Evolutionary conservation across 2,329 filamentous ascomycete genomes (phyloP).

Genomic region (Monilinia fructicola): DNA sequence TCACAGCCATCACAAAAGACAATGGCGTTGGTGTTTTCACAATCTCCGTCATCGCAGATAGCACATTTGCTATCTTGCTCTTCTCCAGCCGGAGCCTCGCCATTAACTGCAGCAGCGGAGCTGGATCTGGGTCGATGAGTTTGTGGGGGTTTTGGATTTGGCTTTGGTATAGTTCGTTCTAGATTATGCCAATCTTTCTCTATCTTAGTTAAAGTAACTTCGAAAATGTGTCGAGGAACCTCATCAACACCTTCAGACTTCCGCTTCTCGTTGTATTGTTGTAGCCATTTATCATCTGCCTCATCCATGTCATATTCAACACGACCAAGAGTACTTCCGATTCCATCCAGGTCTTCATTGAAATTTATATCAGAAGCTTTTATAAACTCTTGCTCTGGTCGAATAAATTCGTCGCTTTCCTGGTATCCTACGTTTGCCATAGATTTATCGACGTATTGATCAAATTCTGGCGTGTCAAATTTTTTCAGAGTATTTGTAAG

Average conservation of each 20-base stretch:
- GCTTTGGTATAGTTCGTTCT: constrained; percentile 95
- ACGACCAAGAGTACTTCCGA: constrained; percentile 62
- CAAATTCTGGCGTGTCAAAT: constrained; percentile 82
- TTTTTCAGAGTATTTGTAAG: constrained; percentile 75
- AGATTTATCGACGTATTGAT: constrained; percentile 90
- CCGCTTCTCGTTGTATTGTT: constrained; percentile 75
- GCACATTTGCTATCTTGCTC: constrained; percentile 97
- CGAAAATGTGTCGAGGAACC: constrained; percentile 91
- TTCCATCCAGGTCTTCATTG: constrained; percentile 58
- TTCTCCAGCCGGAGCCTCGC: constrained; percentile 82
- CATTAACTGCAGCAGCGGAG: constrained; percentile 92
- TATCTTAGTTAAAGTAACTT: constrained; percentile 97
- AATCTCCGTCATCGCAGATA: constrained; percentile 98
- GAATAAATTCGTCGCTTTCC: constrained; percentile 84
- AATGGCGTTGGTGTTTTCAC: constrained; percentile 98
- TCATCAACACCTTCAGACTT: constrained; percentile 72
- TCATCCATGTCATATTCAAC: constrained; percentile 99
- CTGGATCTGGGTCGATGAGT: constrained; percentile 90
- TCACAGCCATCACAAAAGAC: constrained; percentile 99
- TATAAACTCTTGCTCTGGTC: constrained; percentile 71
- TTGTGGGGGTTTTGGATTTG: constrained; percentile 92
- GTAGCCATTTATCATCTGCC: constrained; percentile 95
- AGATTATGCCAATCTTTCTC: constrained; percentile 98
- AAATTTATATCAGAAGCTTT: constrained; percentile 59
- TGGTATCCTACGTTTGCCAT: constrained; percentile 97